A percentile compares a stretch with the other conserved stretches of the same genome.
Evolutionary conservation across 179 eudicot genomes (phyloP).

Genomic region (Gypsophila paniculata): DNA sequence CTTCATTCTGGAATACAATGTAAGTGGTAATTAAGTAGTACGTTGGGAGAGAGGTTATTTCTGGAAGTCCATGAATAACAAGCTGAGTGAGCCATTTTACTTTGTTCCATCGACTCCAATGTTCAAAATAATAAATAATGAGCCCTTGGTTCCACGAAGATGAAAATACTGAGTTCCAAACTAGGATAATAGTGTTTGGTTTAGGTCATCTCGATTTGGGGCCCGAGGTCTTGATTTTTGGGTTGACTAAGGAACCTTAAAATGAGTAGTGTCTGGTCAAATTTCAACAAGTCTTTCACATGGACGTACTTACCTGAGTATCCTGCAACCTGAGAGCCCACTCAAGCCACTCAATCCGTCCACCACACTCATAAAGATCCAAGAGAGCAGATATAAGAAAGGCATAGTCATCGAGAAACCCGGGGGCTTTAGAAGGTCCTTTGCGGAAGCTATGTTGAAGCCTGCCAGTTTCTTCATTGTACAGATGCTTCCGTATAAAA

Average conservation of each 20-base stretch:
- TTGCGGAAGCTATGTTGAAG: conserved; percentile 87
- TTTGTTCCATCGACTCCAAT: too few relatives aligned
- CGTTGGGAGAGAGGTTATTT: neutral
- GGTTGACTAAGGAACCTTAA: too few relatives aligned
- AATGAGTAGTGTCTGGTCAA: too few relatives aligned
- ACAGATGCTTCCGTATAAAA: conserved; percentile 59
- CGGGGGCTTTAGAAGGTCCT: conserved; percentile 94
- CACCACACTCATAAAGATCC: conserved; percentile 79
- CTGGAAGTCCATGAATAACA: too few relatives aligned
- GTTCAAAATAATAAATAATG: too few relatives aligned
- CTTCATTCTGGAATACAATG: conserved; percentile 50
- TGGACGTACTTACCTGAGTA: conserved; percentile 49
- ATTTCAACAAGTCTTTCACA: too few relatives aligned
- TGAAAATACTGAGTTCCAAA: too few relatives aligned
- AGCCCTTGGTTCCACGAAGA: too few relatives aligned
- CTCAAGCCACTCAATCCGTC: conserved; percentile 56
- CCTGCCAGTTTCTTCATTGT: conserved; percentile 45
- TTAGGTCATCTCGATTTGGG: too few relatives aligned
- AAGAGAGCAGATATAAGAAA: conserved; percentile 74
- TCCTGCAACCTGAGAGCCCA: conserved; percentile 85
- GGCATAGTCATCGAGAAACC: conserved; percentile 86
- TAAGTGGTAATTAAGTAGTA: neutral
- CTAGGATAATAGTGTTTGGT: too few relatives aligned
- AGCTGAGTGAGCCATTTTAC: too few relatives aligned
- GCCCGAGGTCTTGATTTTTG: too few relatives aligned